phyloP scores from a whole-genome alignment of 2,329 filamentous ascomycete genomes.

The Neofusicoccum umdonicola region DNA sequence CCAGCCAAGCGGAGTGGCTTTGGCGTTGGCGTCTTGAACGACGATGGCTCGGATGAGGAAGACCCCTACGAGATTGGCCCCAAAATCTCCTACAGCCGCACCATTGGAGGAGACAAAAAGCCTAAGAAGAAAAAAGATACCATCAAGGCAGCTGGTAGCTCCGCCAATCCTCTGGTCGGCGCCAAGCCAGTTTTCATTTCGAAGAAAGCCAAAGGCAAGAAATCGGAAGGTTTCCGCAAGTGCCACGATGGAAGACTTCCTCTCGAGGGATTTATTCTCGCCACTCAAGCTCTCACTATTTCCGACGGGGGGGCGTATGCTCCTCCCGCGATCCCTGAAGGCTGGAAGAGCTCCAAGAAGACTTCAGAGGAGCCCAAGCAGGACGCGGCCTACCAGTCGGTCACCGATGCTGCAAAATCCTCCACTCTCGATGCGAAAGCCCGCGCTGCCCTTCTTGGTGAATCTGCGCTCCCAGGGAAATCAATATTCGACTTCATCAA shows the following conservation, averaged over 20 bases:
- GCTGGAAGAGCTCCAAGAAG: slow-evolving; percentile 66
- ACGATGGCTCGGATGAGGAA: slow-evolving; percentile 91
- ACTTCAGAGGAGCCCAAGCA: slow-evolving; percentile 32
- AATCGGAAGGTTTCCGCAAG: slow-evolving; percentile 55
- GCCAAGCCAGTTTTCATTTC: slow-evolving; percentile 74
- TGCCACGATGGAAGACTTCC: slow-evolving; percentile 83
- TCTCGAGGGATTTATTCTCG: slow-evolving; percentile 75
- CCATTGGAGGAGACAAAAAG: slow-evolving; percentile 79
- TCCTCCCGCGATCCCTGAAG: slow-evolving; percentile 66
- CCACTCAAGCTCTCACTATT: slow-evolving; percentile 45
- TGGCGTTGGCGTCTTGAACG: slow-evolving; percentile 85
- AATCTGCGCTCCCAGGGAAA: slow-evolving; percentile 79
- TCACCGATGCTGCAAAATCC: slow-evolving; percentile 72
- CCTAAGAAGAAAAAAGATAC: slow-evolving; percentile 55
- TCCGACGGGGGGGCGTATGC: slow-evolving; percentile 52
- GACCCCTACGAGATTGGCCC: slow-evolving; percentile 92
- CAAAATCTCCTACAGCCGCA: slow-evolving; percentile 79
- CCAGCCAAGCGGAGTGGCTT: slow-evolving; percentile 68
- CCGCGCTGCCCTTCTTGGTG: slow-evolving; percentile 77
- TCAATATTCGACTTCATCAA: slow-evolving; percentile 94
- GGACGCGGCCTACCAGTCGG: slow-evolving; percentile 54
- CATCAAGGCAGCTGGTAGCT: slow-evolving; percentile 39
- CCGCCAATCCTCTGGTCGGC: slow-evolving; percentile 63
- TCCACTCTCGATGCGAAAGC: slow-evolving; percentile 73
- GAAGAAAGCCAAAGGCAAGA: slow-evolving; percentile 54